These are phyloP conservation scores for Lipomyces lipofer DNA, from an alignment of 805 yeast genomes.

Conservation along the genomic window DNA sequence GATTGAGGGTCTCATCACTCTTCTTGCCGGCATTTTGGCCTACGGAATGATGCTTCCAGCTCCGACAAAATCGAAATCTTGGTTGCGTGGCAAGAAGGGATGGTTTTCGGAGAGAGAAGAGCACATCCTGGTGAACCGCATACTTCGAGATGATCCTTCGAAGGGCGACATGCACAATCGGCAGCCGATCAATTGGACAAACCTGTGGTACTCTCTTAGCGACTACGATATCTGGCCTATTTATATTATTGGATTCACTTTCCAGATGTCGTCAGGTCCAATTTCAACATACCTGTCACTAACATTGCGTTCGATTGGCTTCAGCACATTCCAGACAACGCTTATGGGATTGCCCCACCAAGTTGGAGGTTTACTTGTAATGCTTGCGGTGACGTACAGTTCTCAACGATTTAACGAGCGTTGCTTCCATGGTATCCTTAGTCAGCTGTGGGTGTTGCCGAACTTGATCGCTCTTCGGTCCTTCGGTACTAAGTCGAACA, in stretches of 20 bases:
- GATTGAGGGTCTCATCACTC: slow-evolving; percentile 59
- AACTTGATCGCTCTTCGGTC: slow-evolving; percentile 23
- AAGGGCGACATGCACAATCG: slow-evolving; percentile 68
- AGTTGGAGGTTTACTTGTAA: slow-evolving; percentile 33
- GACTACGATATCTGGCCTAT: slow-evolving; percentile 60
- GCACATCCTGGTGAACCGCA: slow-evolving; percentile 57
- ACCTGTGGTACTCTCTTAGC: slow-evolving; percentile 44
- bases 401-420: slow-evolving; percentile 13
- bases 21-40: slow-evolving; percentile 52
- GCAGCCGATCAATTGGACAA: slow-evolving; percentile 49
- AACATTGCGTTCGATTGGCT: slow-evolving; percentile 50
- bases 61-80: slow-evolving; percentile 53
- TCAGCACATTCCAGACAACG: slow-evolving; percentile 51
- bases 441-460: slow-evolving; percentile 16
- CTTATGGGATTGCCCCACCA: slow-evolving; percentile 53
- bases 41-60: slow-evolving; percentile 57
- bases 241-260: slow-evolving; percentile 49
- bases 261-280: slow-evolving; percentile 44
- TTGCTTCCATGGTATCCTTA: slow-evolving; percentile 9
- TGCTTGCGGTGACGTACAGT: slow-evolving; percentile 32
- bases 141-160: slow-evolving; percentile 61
- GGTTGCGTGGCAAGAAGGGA: slow-evolving; percentile 51
- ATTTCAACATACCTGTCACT: slow-evolving; percentile 49
- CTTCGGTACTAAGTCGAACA: slow-evolving; percentile 3
- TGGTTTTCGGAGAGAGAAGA: slow-evolving; percentile 57